These are phyloP conservation scores for Ophiostoma sp. DNA, from an alignment of 2,329 filamentous ascomycete genomes.

Conservation along the genomic window DNA sequence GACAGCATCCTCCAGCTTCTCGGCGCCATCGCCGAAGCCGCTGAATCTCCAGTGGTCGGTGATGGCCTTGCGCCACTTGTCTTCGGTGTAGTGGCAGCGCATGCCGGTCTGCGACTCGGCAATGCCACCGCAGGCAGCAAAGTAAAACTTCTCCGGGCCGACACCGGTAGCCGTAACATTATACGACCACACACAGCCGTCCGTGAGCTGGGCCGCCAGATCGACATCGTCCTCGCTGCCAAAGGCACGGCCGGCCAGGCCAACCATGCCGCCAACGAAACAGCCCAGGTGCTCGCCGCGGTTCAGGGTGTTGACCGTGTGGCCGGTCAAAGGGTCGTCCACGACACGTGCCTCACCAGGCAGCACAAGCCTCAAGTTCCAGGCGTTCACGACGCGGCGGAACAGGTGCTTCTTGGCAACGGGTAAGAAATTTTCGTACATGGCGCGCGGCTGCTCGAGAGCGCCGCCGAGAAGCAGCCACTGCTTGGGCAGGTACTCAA, in stretches of 20 bases:
- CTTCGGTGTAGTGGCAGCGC: constrained; percentile 29
- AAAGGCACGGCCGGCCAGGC: constrained; percentile 56
- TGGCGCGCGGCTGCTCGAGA: constrained; percentile 38
- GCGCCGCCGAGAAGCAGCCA: constrained; percentile 61
- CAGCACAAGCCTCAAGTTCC: constrained; percentile 42
- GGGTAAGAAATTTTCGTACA: constrained; percentile 32
- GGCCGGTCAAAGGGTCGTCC: constrained; percentile 28
- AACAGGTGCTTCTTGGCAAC: constrained; percentile 40
- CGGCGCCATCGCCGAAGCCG: constrained; percentile 13
- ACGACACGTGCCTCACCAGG: constrained; percentile 43
- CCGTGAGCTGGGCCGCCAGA: constrained; percentile 53
- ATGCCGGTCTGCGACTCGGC: constrained; percentile 27
- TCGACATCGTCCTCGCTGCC: constrained; percentile 50
- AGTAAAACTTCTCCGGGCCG: constrained; percentile 55
- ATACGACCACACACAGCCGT: constrained; percentile 62
- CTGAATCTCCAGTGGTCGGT: constrained; percentile 24
- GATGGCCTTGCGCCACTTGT: constrained; percentile 30
- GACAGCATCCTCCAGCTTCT: constrained; percentile 31
- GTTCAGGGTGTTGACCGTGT: constrained; percentile 31
- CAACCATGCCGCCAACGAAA: constrained; percentile 63
- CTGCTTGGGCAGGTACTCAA: constrained; percentile 62
- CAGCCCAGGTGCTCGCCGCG: constrained; percentile 55
- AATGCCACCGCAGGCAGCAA: constrained; percentile 38
- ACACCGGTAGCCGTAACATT: constrained; percentile 52
- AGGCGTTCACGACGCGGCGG: constrained; percentile 35